A percentile compares a stretch with the other conserved stretches of the same genome.
Conservation (phyloP, 2,329 filamentous ascomycete genomes). For the Aureobasidium vineae region DNA sequence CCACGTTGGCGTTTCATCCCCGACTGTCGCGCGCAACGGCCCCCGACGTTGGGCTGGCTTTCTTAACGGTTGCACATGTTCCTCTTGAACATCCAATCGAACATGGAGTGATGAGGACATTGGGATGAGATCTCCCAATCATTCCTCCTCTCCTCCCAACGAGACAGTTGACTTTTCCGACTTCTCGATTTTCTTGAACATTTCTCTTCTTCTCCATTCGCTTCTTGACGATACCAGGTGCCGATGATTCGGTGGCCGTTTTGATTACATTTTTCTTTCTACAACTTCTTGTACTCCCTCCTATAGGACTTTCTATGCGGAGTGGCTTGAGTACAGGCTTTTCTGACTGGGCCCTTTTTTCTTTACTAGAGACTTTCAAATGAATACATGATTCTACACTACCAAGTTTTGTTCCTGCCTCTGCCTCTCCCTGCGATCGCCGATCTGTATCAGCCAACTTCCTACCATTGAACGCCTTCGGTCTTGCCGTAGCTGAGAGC, state of each 20-base stretch:
- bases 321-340: background rate
- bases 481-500: constrained; percentile 7
- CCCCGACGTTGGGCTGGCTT: constrained; percentile 4
- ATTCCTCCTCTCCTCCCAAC: background rate
- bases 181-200: constrained; percentile 20
- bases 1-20: constrained; percentile 24
- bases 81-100: background rate
- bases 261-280: constrained; percentile 2
- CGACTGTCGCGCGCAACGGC: constrained; percentile 21
- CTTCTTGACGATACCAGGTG: constrained; percentile 25
- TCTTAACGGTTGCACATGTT: constrained; percentile 16
- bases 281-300: constrained; percentile 11
- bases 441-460: background rate
- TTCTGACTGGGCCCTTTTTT: constrained; percentile 18
- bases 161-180: constrained; percentile 3
- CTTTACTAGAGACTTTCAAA: constrained; percentile 6
- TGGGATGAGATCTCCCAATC: background rate
- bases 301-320: background rate
- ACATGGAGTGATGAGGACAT: background rate
- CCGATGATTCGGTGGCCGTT: background rate
- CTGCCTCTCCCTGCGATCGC: background rate
- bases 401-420: background rate
- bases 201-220: constrained; percentile 13
- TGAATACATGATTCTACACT: constrained; percentile 16
- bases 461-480: background rate